Conservation (phyloP, 192 early-diverging fungal genomes). For the Lobosporangium transversale region DNA sequence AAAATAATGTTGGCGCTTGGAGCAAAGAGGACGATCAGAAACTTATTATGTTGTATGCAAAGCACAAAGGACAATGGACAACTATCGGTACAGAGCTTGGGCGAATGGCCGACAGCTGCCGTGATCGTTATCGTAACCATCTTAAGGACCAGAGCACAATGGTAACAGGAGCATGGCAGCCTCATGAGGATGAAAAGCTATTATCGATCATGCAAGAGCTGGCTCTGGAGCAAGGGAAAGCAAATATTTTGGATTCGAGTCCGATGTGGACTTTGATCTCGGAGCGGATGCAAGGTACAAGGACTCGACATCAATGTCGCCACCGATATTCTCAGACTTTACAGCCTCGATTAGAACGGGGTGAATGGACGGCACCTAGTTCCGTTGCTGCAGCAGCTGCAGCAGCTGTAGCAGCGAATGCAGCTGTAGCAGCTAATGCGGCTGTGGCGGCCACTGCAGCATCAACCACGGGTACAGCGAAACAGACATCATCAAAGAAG, state of each 20-base stretch:
- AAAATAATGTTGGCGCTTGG: conserved; percentile 52
- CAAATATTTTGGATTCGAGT: conserved; percentile 44
- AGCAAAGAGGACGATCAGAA: conserved; percentile 53
- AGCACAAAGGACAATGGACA: conserved; percentile 52
- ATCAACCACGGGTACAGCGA: no score
- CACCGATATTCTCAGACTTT: conserved; percentile 50
- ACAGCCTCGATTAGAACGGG: conserved; percentile 47
- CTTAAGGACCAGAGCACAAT: conserved; percentile 47
- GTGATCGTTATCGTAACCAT: conserved; percentile 51
- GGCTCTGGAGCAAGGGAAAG: conserved; percentile 44
- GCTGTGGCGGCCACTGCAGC: conserved; percentile 1
- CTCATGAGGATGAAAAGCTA: conserved; percentile 41
- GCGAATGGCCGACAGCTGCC: conserved; percentile 51
- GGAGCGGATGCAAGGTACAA: conserved; percentile 48
- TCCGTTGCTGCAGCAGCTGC: conserved; percentile 46
- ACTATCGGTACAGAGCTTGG: conserved; percentile 49
- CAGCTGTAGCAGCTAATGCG: conserved; percentile 27
- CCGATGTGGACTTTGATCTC: conserved; percentile 53
- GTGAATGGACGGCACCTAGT: conserved; percentile 51
- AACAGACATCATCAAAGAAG: no score
- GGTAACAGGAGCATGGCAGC: conserved; percentile 49
- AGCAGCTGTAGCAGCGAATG: conserved; percentile 43
- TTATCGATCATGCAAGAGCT: conserved; percentile 50
- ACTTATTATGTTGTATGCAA: conserved; percentile 31
- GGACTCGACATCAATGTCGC: conserved; percentile 47